Base-by-base conservation (phyloP, 2,329 filamentous ascomycete species). In the Aureobasidium sp. region DNA sequence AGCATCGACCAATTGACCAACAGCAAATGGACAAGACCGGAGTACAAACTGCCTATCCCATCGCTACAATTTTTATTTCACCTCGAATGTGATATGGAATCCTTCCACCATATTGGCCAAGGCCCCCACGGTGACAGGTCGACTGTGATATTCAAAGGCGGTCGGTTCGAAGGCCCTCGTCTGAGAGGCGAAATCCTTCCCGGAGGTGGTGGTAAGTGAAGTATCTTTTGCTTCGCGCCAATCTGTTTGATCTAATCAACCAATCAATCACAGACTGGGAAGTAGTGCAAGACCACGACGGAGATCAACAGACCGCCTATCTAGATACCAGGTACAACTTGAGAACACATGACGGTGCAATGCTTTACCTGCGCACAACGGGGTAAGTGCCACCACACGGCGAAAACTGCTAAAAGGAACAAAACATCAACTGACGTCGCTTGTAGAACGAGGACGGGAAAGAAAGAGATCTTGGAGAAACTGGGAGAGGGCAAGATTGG, bases 251-350 rank as follows among this genome's bases (percentile, higher is more conserved):
- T 32, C 29, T 11, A n/a, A 25, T 53, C n/a, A 38, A 44, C 40
- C 35, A 8, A 40, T 29, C 11, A 14, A 6, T 42, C 7, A 6
- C 21, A 60, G 60, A 62, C 37, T 62, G 60, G 60, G 58, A 60
- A 42, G 59, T 61, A 45, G 58, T 61, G 5, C 55, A 53, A 19
- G 42, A 59, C 19, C 59, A 63, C 35, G 50, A 53, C n/a, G 58
- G 56, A 12, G 59, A 63, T 25, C 53, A 59, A 38, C 60, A 65
- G 42, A 64, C 61, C 2, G 62, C 61, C 1, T 58, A 63, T 41
- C 51, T 65, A n/a, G 60, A 63, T 30, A 65, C 61, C 6, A 53
- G 62, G 11, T 63, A 63, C 47, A 64, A 63, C 21, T 52, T 64
- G 37, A 34, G 59, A 6, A 62, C 60, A 7, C 62, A 65, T 41